These are phyloP conservation scores for Helichrysum umbraculigerum DNA, from an alignment of 129 eudicot genomes.

Conservation along the genomic window DNA sequence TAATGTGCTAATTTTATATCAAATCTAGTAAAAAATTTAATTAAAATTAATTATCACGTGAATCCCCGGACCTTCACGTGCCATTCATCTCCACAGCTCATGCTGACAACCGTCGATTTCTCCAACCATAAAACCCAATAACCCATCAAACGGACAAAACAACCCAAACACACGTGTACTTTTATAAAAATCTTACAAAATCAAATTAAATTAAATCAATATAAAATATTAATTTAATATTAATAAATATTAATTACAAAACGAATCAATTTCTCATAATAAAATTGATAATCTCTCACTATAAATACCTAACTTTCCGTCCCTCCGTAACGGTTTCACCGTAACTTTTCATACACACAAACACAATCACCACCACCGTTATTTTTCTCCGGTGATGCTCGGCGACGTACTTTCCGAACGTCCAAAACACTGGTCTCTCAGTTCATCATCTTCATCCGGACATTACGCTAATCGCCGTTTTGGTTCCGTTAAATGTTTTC, in stretches of 20 bases:
- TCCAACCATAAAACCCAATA: slow-evolving; percentile 9
- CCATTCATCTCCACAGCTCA: slow-evolving; percentile 1
- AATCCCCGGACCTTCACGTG: slow-evolving; percentile 17
- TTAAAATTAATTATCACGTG: slow-evolving; percentile 11
- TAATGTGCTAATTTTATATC: neutral
- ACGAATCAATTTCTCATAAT: neutral
- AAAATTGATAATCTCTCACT: no score
- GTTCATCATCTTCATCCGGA: slow-evolving; percentile 23
- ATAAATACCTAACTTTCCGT: neutral
- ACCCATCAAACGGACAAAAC: slow-evolving; percentile 7
- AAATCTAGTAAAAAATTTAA: no score
- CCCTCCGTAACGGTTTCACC: neutral
- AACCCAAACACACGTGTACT: neutral
- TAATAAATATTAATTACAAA: neutral
- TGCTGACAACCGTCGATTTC: slow-evolving; percentile 34
- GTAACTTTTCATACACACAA: no score
- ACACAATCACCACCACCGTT: neutral
- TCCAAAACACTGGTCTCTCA: slow-evolving; percentile 49
- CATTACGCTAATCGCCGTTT: slow-evolving; percentile 32
- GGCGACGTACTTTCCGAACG: slow-evolving; percentile 65
- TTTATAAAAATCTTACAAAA: no score
- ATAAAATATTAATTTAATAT: no score
- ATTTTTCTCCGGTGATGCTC: slow-evolving; percentile 59
- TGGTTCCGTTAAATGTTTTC: slow-evolving; percentile 23
- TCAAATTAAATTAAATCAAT: no score